Conservation (phyloP, 2,329 filamentous ascomycete species). For the Cytospora piceicola region DNA sequence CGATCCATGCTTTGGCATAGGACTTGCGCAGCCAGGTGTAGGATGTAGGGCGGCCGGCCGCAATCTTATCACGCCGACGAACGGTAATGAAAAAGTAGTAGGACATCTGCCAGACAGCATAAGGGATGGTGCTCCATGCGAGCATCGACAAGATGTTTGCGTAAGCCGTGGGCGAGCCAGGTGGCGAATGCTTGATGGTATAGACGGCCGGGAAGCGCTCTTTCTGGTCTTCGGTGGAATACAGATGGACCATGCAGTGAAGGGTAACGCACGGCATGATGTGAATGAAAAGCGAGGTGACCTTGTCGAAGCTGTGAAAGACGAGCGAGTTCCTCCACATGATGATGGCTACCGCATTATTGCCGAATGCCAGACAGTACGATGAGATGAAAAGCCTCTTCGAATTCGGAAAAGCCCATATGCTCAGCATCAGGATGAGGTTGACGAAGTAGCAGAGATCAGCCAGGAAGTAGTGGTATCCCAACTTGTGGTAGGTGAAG, state of each 20-base stretch:
- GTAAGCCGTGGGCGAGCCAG: conserved; percentile 80
- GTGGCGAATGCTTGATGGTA: conserved; percentile 70
- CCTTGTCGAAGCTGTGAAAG: conserved; percentile 98
- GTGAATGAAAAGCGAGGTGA: conserved; percentile 97
- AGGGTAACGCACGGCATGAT: conserved; percentile 97
- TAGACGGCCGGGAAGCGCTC: conserved; percentile 83
- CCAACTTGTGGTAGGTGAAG: conserved; percentile 87
- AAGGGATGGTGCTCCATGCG: conserved; percentile 90
- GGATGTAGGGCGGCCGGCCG: conserved; percentile 90
- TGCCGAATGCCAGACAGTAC: conserved; percentile 91
- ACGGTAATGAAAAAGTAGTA: conserved; percentile 98
- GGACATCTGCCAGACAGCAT: conserved; percentile 86
- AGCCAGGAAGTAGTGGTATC: conserved; percentile 95
- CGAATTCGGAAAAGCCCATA: conserved; percentile 90
- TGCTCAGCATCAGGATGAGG: conserved; percentile 74
- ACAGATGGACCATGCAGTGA: conserved; percentile 88
- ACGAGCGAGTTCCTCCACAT: conserved; percentile 99
- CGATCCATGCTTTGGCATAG: conserved; percentile 88
- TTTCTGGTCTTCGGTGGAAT: conserved; percentile 66
- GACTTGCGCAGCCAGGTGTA: conserved; percentile 96
- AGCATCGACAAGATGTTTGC: conserved; percentile 81
- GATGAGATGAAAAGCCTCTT: conserved; percentile 90
- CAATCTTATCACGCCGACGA: conserved; percentile 92
- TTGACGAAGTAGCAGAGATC: conserved; percentile 99
- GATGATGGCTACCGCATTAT: conserved; percentile 96